Evolutionary conservation across 1,284 basidiomycete species (phyloP).

Genomic region (Exobasidium rhododendri): DNA sequence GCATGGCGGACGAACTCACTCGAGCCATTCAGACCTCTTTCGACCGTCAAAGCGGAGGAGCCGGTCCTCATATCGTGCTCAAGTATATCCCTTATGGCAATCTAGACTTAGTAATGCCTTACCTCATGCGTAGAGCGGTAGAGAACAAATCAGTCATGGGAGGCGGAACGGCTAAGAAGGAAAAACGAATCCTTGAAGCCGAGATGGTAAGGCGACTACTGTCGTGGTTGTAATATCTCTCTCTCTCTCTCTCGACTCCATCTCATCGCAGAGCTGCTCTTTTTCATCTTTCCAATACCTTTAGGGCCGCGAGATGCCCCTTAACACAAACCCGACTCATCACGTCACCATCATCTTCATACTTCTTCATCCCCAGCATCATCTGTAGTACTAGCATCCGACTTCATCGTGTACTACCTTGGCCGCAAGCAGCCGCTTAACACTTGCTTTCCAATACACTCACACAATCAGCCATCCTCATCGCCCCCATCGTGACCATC

Average conservation of each 20-base stretch:
- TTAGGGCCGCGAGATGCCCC: background rate
- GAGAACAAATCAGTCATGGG: conserved; percentile 65
- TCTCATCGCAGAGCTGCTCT: too few species aligned
- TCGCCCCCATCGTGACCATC: too few species aligned
- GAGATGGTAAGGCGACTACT: background rate
- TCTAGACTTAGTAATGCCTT: conserved; percentile 65
- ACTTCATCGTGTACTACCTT: background rate
- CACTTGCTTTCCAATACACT: too few species aligned
- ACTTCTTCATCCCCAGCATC: background rate
- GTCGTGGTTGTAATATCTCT: background rate
- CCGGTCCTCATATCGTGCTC: conserved; percentile 53
- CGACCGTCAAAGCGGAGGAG: conserved; percentile 67
- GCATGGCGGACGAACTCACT: conserved; percentile 71
- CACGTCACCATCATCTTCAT: too few species aligned
- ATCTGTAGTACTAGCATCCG: background rate
- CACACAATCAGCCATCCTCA: too few species aligned
- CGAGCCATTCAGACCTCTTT: conserved; percentile 63
- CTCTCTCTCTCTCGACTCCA: background rate
- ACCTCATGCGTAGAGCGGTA: conserved; percentile 70
- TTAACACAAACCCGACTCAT: background rate
- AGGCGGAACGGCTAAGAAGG: background rate
- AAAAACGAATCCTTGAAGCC: background rate
- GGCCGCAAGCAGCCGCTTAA: background rate
- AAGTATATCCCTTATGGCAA: conserved; percentile 48
- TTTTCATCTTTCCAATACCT: background rate